Conservation (phyloP, 306 rosid genomes). For the Quillaja saponaria region DNA sequence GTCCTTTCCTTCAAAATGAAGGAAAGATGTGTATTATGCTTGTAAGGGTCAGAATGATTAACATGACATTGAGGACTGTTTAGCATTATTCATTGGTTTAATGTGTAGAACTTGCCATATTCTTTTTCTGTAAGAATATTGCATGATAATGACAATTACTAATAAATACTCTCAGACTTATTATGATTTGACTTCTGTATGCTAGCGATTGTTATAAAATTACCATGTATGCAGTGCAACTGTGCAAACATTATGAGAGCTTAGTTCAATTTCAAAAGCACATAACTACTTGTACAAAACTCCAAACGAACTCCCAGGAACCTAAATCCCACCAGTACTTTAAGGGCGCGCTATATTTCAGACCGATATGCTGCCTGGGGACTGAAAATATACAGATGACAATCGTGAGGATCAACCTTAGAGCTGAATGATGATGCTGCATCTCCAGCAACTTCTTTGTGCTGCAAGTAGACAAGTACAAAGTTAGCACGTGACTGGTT, state of each 20-base stretch:
- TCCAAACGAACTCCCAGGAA: background rate
- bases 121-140: too few species aligned
- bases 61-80: too few species aligned
- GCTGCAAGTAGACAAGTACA: slow-evolving; percentile 52
- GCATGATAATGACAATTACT: too few species aligned
- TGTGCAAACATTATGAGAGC: too few species aligned
- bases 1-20: background rate
- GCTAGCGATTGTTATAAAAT: too few species aligned
- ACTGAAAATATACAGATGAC: slow-evolving; percentile 54
- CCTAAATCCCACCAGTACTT: background rate
- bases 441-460: slow-evolving; percentile 43
- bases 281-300: slow-evolving; percentile 16
- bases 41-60: too few species aligned
- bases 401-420: slow-evolving; percentile 62
- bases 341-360: slow-evolving; percentile 35
- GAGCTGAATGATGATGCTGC: slow-evolving; percentile 71
- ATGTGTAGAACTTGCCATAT: too few species aligned
- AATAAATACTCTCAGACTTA: too few species aligned
- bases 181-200: too few species aligned
- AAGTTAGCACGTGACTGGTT: slow-evolving; percentile 11
- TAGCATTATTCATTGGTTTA: too few species aligned
- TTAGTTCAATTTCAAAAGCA: background rate
- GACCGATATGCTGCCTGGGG: slow-evolving; percentile 42
- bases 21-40: too few species aligned
- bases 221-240: too few species aligned